Evolutionary conservation across 768 basidiomycete species (phyloP).

Genomic region (Rickenella mellea): DNA sequence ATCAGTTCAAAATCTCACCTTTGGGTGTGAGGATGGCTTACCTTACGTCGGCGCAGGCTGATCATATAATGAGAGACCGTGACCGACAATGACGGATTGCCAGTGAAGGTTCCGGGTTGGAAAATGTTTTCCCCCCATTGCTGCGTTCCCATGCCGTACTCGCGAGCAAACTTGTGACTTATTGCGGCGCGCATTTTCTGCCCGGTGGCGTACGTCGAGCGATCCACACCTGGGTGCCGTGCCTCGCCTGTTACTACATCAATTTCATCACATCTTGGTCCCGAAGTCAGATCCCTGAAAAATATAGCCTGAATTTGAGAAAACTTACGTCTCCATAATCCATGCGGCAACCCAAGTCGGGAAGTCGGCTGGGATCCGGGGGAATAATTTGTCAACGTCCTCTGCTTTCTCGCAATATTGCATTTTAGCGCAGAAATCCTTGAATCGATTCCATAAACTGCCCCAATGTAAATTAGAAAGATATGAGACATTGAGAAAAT

Average conservation of each 20-base stretch:
- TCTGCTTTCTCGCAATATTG: no score
- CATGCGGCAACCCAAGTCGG: conserved; percentile 10
- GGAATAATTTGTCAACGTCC: no score
- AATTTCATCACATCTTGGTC: conserved; percentile 10
- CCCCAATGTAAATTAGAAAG: no score
- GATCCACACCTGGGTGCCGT: neutral
- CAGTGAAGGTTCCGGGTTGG: conserved; percentile 3
- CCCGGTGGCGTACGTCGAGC: conserved; percentile 1
- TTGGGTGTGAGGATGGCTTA: conserved; percentile 2
- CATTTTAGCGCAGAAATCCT: no score
- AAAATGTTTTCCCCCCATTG: conserved; percentile 8
- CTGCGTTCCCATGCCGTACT: conserved; percentile 6
- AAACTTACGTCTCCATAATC: conserved; percentile 14
- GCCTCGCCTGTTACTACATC: conserved; percentile 8
- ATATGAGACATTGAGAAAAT: no score
- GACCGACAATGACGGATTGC: conserved; percentile 15
- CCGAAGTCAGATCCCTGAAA: no score
- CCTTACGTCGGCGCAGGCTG: conserved; percentile 14
- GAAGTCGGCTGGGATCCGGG: conserved; percentile 5
- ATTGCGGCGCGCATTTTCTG: conserved; percentile 17
- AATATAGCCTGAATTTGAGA: no score
- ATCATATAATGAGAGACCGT: conserved; percentile 16
- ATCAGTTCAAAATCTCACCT: neutral
- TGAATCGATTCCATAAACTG: no score
- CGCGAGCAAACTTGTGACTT: conserved; percentile 13